A percentile compares a stretch with the other conserved stretches of the same genome.
These are phyloP conservation scores for Populus alba DNA, from an alignment of 345 rosid species.

Conservation along the genomic window DNA sequence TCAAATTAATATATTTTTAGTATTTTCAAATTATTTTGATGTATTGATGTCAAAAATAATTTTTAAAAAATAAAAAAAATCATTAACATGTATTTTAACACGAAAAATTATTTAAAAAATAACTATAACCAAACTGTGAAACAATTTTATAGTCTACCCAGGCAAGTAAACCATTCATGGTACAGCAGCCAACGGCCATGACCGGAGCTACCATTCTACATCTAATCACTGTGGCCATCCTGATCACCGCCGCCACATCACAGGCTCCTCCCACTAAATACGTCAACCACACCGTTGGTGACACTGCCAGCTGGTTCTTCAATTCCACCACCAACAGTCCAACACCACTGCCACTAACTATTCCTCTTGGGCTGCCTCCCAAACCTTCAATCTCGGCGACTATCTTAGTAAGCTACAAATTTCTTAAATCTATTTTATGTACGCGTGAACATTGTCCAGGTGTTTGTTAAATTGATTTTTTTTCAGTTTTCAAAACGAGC, in stretches of 20 bases:
- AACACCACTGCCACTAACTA: conserved; percentile 45
- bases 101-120: too few species aligned
- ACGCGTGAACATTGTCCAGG: background rate
- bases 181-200: conserved; percentile 18
- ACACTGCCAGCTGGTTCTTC: conserved; percentile 53
- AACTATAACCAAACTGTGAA: too few species aligned
- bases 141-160: too few species aligned
- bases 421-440: too few species aligned
- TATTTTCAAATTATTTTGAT: too few species aligned
- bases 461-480: background rate
- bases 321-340: conserved; percentile 42
- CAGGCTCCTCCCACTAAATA: conserved; percentile 25
- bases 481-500: conserved; percentile 51
- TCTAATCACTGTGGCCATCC: conserved; percentile 27
- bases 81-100: too few species aligned
- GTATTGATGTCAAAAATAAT: too few species aligned
- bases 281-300: conserved; percentile 58
- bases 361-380: conserved; percentile 51
- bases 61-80: too few species aligned
- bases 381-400: conserved; percentile 61
- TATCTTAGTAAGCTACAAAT: conserved; percentile 43
- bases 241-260: conserved; percentile 31
- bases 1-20: too few species aligned
- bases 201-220: conserved; percentile 12
- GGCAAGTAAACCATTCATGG: background rate